These are phyloP conservation scores for Darksidea phi DNA, from an alignment of 495 filamentous ascomycete species.

Conservation along the genomic window DNA sequence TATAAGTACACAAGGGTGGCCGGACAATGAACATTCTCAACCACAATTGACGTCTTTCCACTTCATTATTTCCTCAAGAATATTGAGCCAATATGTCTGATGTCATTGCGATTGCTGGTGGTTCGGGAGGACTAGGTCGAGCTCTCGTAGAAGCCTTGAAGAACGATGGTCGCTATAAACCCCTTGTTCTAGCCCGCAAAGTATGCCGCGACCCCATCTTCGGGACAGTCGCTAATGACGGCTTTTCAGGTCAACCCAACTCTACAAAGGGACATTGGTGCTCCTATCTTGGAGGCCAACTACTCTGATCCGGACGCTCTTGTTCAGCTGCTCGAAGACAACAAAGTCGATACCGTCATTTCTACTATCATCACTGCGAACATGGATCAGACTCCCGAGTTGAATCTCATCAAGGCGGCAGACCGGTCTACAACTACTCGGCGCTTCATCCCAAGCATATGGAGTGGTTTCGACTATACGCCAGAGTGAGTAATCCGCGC, in stretches of 20 bases:
- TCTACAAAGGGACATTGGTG: not conserved
- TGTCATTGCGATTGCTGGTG: constrained; percentile 18
- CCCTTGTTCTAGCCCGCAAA: constrained; percentile 2
- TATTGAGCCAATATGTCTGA: constrained; percentile 11
- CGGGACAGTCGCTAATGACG: no score
- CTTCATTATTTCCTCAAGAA: no score
- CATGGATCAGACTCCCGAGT: constrained; percentile 2
- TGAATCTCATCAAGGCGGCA: constrained; percentile 16
- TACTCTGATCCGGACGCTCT: constrained; percentile 3
- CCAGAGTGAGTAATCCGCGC: not conserved
- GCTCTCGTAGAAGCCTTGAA: constrained; percentile 9
- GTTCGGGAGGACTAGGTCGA: constrained; percentile 10
- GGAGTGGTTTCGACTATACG: constrained; percentile 4
- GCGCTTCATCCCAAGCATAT: constrained; percentile 14
- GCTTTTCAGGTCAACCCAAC: not conserved
- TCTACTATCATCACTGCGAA: not conserved
- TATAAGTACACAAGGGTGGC: no score
- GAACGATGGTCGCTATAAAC: not conserved
- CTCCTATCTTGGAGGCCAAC: not conserved
- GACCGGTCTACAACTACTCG: constrained; percentile 1
- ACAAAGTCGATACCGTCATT: constrained; percentile 9
- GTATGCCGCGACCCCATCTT: not conserved
- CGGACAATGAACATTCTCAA: no score
- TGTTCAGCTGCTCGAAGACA: constrained; percentile 6
- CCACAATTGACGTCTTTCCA: no score